Evolutionary conservation across 768 basidiomycete species (phyloP).

Genomic region (Auricularia sp.): DNA sequence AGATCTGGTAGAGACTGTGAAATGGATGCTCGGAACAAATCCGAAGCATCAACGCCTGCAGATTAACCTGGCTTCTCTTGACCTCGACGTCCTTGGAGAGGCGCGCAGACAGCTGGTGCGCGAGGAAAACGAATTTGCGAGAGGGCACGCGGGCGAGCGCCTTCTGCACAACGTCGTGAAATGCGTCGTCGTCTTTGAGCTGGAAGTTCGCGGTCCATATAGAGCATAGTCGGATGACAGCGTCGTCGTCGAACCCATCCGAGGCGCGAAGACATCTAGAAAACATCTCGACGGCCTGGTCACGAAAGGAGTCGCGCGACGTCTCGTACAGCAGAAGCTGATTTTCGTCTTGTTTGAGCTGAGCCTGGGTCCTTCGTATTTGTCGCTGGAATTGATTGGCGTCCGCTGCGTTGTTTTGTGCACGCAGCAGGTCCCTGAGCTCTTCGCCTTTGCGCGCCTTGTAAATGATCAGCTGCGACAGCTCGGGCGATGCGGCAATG

Average conservation of each 20-base stretch:
- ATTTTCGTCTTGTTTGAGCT: constrained; percentile 46
- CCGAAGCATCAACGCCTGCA: constrained; percentile 55
- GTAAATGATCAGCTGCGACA: constrained; percentile 58
- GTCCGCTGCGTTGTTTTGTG: constrained; percentile 13
- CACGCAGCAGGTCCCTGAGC: constrained; percentile 36
- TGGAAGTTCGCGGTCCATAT: constrained; percentile 84
- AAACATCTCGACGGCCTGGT: constrained; percentile 77
- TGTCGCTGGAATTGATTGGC: constrained; percentile 26
- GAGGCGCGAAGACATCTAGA: constrained; percentile 62
- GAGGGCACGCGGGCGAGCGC: constrained; percentile 63
- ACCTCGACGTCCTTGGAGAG: constrained; percentile 38
- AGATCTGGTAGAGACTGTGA: constrained; percentile 85
- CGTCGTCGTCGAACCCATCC: constrained; percentile 66
- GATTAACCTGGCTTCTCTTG: constrained; percentile 29
- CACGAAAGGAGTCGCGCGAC: constrained; percentile 52
- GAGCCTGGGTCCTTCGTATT: constrained; percentile 33
- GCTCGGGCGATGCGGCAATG: constrained; percentile 59
- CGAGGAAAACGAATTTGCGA: constrained; percentile 81
- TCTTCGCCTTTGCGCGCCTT: constrained; percentile 64
- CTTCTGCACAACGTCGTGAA: constrained; percentile 33
- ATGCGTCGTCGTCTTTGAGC: constrained; percentile 22
- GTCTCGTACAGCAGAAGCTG: constrained; percentile 31
- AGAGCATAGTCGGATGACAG: constrained; percentile 72
- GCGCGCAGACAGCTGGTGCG: constrained; percentile 90
- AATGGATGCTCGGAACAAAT: constrained; percentile 91